Evolutionary conservation across 2,329 filamentous ascomycete genomes (phyloP).

Genomic region (Fusarium incarnatum): DNA sequence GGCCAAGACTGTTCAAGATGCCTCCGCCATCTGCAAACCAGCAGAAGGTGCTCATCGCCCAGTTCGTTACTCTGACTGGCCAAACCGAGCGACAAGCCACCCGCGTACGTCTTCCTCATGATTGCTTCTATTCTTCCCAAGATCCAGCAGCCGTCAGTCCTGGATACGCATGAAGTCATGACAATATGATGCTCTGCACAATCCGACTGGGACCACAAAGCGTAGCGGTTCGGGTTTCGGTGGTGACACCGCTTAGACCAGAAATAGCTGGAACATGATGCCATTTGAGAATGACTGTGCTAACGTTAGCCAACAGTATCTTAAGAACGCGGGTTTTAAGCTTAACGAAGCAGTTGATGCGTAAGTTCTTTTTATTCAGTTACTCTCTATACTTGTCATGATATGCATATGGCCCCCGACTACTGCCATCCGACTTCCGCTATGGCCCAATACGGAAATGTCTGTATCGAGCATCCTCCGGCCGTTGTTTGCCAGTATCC

Average conservation of each 20-base stretch:
- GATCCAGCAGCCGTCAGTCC: constrained; percentile 11
- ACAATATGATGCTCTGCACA: constrained; percentile 23
- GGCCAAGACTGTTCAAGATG: constrained; percentile 46
- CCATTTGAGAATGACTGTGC: constrained; percentile 29
- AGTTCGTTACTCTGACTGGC: constrained; percentile 60
- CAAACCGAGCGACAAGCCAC: constrained; percentile 57
- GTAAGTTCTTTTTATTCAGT: constrained; percentile 59
- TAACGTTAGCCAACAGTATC: constrained; percentile 55
- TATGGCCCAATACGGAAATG: constrained; percentile 22
- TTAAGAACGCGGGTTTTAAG: constrained; percentile 62
- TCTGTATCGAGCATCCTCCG: constrained; percentile 22
- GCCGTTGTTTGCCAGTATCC: constrained; percentile 23
- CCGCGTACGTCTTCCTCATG: constrained; percentile 54
- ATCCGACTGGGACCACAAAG: constrained; percentile 9
- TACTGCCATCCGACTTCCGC: constrained; percentile 5
- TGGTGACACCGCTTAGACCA: constrained; percentile 34
- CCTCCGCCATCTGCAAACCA: constrained; percentile 52
- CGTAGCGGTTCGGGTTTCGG: constrained; percentile 32
- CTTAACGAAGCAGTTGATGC: constrained; percentile 66
- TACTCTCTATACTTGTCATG: constrained; percentile 25
- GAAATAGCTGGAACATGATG: constrained; percentile 23
- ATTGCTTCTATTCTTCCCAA: neutral
- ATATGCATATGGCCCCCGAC: constrained; percentile 6
- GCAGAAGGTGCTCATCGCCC: constrained; percentile 55
- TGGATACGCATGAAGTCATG: constrained; percentile 11